phyloP scores from a whole-genome alignment of 805 yeast genomes.

The Suhomyces prunicola region DNA sequence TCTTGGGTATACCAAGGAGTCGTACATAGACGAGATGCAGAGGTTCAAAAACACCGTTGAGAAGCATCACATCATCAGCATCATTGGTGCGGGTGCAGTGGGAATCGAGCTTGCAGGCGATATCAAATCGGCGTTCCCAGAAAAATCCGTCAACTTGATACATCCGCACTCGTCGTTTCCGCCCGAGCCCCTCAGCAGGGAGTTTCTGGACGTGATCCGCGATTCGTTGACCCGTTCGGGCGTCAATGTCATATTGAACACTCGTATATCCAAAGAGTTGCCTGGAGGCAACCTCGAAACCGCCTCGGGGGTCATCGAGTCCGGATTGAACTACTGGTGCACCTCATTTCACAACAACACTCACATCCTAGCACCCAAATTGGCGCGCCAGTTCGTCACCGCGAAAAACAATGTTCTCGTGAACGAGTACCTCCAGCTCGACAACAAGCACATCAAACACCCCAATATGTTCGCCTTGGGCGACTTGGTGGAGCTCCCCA shows the following conservation, averaged over 20 bases:
- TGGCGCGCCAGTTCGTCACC: conserved; percentile 24
- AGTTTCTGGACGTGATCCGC: conserved; percentile 25
- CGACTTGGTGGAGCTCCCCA: conserved; percentile 38
- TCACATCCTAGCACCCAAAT: conserved; percentile 17
- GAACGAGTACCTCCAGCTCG: conserved; percentile 36
- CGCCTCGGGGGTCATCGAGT: conserved; percentile 24
- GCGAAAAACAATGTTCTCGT: conserved; percentile 28
- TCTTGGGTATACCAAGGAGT: conserved; percentile 34
- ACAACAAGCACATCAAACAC: conserved; percentile 13
- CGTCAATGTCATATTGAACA: conserved; percentile 27
- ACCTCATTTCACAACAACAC: conserved; percentile 33
- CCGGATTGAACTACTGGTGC: conserved; percentile 37
- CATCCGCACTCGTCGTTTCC: conserved; percentile 38
- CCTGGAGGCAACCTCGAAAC: conserved; percentile 26
- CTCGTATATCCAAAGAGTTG: conserved; percentile 28
- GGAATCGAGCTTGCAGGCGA: conserved; percentile 44
- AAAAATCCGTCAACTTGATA: conserved; percentile 33
- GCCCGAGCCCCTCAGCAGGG: conserved; percentile 33
- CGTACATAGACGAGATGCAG: conserved; percentile 43
- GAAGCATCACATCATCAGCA: conserved; percentile 33
- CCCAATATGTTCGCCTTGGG: conserved; percentile 35
- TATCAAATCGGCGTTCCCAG: conserved; percentile 29
- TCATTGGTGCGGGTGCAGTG: conserved; percentile 46
- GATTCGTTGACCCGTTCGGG: conserved; percentile 27
- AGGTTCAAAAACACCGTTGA: conserved; percentile 28